Conservation (phyloP, 1,284 basidiomycete genomes). For the Entoloma clypeatum region DNA sequence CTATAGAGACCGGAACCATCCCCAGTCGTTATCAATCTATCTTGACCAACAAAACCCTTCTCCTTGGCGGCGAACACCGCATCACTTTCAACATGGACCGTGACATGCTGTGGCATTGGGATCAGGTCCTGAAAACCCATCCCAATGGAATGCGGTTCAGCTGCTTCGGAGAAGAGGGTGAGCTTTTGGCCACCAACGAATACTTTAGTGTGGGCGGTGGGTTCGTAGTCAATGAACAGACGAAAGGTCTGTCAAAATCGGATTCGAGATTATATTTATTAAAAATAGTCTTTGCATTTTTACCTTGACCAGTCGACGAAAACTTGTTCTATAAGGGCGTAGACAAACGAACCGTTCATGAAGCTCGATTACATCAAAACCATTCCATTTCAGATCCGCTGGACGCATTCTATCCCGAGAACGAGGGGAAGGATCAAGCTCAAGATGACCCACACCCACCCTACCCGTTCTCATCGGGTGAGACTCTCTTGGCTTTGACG, state of each 20-base stretch:
- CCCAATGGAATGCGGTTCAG: slow-evolving; percentile 93
- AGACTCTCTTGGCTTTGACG: slow-evolving; percentile 73
- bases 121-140: slow-evolving; percentile 75
- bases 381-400: slow-evolving; percentile 46
- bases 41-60: slow-evolving; percentile 58
- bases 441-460: slow-evolving; percentile 51
- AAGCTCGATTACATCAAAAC: slow-evolving; percentile 71
- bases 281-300: slow-evolving; percentile 8
- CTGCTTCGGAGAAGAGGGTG: slow-evolving; percentile 77
- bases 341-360: slow-evolving; percentile 77
- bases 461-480: slow-evolving; percentile 82
- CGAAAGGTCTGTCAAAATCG: slow-evolving; percentile 51
- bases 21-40: slow-evolving; percentile 73
- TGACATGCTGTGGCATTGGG: slow-evolving; percentile 92
- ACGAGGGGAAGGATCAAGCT: slow-evolving; percentile 2
- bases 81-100: slow-evolving; percentile 84
- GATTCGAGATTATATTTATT: slow-evolving; percentile 1
- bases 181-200: slow-evolving; percentile 90
- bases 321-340: slow-evolving; percentile 97
- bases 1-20: slow-evolving; percentile 80
- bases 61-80: slow-evolving; percentile 68
- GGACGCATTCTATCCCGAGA: slow-evolving; percentile 9
- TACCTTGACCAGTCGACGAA: slow-evolving; percentile 64
- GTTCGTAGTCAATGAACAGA: slow-evolving; percentile 89
- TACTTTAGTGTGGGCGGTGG: slow-evolving; percentile 93